Base-by-base conservation (phyloP, 2,329 filamentous ascomycete genomes). In the Hypomyces rosellus region DNA sequence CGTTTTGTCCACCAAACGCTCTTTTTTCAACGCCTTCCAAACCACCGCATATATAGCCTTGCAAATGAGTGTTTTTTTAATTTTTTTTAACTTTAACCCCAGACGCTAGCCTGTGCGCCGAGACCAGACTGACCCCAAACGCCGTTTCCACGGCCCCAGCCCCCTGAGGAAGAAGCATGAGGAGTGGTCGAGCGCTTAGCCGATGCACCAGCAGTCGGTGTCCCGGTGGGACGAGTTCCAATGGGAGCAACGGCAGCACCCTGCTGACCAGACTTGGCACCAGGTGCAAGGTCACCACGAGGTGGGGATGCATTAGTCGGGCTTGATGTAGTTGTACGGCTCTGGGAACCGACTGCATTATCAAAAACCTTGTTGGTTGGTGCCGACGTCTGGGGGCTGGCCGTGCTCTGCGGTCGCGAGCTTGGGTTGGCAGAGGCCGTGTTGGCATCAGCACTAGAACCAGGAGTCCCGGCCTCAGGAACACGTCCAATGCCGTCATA, bases 101-200 rank as follows among this genome's bases (percentile, higher is more conserved):
- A 97, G 59, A 96, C 92, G 57, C 89, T 95, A 57, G 91, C 90
- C 67, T 95, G 89, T 54, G 91, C 87, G 57, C 90, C 88, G 54
- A 95, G 82, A 46, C 83, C 82, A 57, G 84, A 89, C 62, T 84
- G 85, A 53, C 89, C 88, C 91, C 91, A 96, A 42, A 92, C 88
- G 37, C 84, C 86, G 57, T 84, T 85, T 58, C 87, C 86, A 64
- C 83, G 85, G 49, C 87, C 84, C 91, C 91, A 96, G 53, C 84
- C 81, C 15, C 85, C 75, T 7, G 25, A 30, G 12, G 91, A 90
- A n/a, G 90, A 95, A n/a, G 90, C 85, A 30, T 96, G 78, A 48
- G 92, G 91, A 3, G 91, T 95, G 7, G 89, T 95, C 0, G 91
- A 89, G 53, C 89, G 88, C 67, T 93, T 93, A 69, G 74, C 73